Percentiles rank a stretch among this genome's conserved stretches.
phyloP scores from a whole-genome alignment of 2,329 filamentous ascomycete genomes.

The Nemania serpens region DNA sequence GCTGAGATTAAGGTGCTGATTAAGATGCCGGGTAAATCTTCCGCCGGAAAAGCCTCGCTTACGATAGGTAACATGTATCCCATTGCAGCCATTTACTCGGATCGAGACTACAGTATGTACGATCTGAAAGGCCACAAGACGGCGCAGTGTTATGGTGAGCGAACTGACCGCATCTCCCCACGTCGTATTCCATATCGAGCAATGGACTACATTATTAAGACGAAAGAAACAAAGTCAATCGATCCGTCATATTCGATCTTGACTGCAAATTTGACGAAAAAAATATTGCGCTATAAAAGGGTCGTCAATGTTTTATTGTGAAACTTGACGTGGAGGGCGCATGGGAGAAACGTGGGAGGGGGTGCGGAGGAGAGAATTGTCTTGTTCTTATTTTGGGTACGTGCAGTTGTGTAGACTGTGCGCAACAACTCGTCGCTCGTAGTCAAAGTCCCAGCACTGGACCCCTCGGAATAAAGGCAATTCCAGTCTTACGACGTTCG shows the following conservation, averaged over 20 bases:
- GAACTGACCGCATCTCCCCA: not conserved
- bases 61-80: not conserved
- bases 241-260: conserved; percentile 12
- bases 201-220: not conserved
- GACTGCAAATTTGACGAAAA: conserved; percentile 7
- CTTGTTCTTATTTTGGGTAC: not conserved
- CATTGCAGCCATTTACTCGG: conserved; percentile 24
- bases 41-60: not conserved
- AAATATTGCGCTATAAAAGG: conserved; percentile 9
- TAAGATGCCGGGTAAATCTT: no score
- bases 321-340: not conserved
- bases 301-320: conserved; percentile 20
- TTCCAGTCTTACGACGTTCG: not conserved
- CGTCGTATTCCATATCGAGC: not conserved
- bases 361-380: no score
- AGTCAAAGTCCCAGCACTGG: not conserved
- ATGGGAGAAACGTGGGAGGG: not conserved
- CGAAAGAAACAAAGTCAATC: conserved; percentile 3
- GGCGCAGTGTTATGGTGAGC: conserved; percentile 25
- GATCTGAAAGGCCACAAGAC: conserved; percentile 8
- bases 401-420: no score
- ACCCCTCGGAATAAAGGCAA: not conserved
- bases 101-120: conserved; percentile 25
- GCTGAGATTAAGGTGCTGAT: no score
- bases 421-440: not conserved